A percentile compares a stretch with the other conserved stretches of the same genome.
Evolutionary conservation across 2,329 filamentous ascomycete species (phyloP).

Genomic region (Coniochaeta prunicola): DNA sequence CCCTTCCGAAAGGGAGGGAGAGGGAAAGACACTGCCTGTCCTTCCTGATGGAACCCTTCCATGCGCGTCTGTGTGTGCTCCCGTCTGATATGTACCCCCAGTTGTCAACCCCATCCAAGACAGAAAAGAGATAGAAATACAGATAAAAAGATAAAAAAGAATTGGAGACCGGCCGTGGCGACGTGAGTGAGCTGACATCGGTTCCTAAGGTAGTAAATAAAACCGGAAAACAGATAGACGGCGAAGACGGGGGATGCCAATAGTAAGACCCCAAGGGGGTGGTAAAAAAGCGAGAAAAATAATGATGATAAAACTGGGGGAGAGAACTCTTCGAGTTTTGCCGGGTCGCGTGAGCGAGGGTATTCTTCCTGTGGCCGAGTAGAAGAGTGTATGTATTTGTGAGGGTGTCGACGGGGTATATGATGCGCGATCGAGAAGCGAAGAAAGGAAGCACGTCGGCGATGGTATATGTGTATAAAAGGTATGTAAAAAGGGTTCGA

Average conservation of each 20-base stretch:
- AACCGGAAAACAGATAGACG: neutral
- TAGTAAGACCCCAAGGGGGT: neutral
- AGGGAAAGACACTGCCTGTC: neutral
- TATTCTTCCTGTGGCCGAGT: constrained; percentile 13
- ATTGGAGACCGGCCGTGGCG: neutral
- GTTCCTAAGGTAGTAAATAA: neutral
- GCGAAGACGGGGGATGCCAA: neutral
- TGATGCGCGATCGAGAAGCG: neutral
- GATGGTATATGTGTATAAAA: neutral
- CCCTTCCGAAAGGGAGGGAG: neutral
- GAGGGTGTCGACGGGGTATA: constrained; percentile 7
- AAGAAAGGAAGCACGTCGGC: neutral
- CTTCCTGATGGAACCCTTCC: neutral
- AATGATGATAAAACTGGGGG: neutral
- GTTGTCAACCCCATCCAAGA: too few relatives aligned
- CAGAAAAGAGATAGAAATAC: constrained; percentile 10
- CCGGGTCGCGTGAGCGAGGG: constrained; percentile 26
- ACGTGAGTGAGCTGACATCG: constrained; percentile 1
- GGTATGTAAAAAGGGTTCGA: neutral
- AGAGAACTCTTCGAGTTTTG: neutral
- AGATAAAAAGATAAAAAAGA: neutral
- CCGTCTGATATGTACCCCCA: neutral
- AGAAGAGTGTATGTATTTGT: constrained; percentile 13
- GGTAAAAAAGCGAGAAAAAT: neutral
- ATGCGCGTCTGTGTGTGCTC: neutral